Evolutionary conservation across 2,329 filamentous ascomycete species (phyloP).

Genomic region (Orbilia javanica): DNA sequence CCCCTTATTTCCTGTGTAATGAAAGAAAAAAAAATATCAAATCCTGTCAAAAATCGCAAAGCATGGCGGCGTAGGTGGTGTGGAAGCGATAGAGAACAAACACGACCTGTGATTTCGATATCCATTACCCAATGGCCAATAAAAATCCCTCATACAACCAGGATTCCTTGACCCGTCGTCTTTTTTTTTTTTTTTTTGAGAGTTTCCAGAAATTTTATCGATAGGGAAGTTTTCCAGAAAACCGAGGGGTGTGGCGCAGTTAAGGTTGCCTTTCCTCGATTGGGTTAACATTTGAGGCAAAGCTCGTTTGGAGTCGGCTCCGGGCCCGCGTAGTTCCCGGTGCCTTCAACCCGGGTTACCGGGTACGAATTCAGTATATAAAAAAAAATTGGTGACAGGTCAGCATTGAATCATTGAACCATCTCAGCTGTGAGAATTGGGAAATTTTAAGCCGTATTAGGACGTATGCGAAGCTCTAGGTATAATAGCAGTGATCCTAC

Average conservation of each 20-base stretch:
- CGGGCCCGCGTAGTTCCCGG: constrained; percentile 35
- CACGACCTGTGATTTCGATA: constrained; percentile 10
- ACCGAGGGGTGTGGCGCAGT: constrained; percentile 48
- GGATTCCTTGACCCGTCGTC: constrained; percentile 12
- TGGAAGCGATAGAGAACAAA: constrained; percentile 28
- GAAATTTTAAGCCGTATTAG: constrained; percentile 22
- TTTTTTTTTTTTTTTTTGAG: constrained; percentile 8
- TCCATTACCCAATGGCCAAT: constrained; percentile 48
- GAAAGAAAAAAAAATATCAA: constrained; percentile 40
- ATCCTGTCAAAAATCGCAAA: constrained; percentile 42
- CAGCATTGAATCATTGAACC: constrained; percentile 38
- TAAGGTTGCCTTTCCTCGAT: constrained; percentile 37
- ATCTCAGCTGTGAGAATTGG: constrained; percentile 38
- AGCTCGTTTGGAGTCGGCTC: constrained; percentile 37
- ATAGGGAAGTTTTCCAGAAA: constrained; percentile 58
- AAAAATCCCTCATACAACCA: constrained; percentile 57
- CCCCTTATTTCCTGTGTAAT: constrained; percentile 51
- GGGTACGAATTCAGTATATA: constrained; percentile 24
- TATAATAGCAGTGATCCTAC: constrained; percentile 37
- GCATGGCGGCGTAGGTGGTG: constrained; percentile 55
- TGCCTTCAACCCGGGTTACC: constrained; percentile 25
- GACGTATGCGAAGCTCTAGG: constrained; percentile 28
- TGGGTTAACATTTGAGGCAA: constrained; percentile 49
- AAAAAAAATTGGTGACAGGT: constrained; percentile 7
- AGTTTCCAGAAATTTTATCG: constrained; percentile 51